Base-by-base conservation (phyloP, 768 basidiomycete genomes). In the Rossbeevera mucosa region DNA sequence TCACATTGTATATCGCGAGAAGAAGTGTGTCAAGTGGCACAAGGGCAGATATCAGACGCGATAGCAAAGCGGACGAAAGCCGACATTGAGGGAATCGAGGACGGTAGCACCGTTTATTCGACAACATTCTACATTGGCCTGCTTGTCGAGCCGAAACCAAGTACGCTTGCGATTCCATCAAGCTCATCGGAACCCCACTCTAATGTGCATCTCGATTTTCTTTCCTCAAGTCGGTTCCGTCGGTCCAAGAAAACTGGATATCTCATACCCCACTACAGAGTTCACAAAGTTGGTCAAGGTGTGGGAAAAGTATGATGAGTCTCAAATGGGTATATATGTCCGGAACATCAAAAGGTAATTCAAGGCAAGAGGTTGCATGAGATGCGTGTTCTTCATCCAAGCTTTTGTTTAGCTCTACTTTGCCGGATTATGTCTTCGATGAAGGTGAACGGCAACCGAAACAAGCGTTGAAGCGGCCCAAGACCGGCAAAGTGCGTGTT, bases 41-140 rank as follows among this genome's bases (percentile, higher is more conserved):
- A 90, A 68, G 96, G 94, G 42, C 91, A 94, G 55, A 79, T 89
- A 18, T 84, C 87, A 18, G 83, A 86, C 40, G 78, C 78, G 21
- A 76, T 94, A 50, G 75, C 77, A 41, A 85, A 80, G 56, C 79
- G 93, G 43, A 88, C 83, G 57, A 83, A 82, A 61, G 83, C 88
- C 71, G 90, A 92, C 51, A 81, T 85, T 30, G 84, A 86, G 67
- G 83, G 78, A 59, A 83, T 85, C 61, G 83, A 88, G 55, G 88
- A 86, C 51, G 80, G 81, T 40, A 82, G 85, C 41, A 77, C 82
- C n/a, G 90, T 97, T 8, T 81, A 88, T 66, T 89, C 93, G n/a
- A 94, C 94, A n/a, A 92, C 90, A 1, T 98, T 96, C 71, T 99
- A 95, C 65, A 93, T 99, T 58, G 96, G 96, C 18, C 80, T 99